These are phyloP conservation scores for Fraxinus greggii DNA, from an alignment of 305 asterid species.

Conservation along the genomic window DNA sequence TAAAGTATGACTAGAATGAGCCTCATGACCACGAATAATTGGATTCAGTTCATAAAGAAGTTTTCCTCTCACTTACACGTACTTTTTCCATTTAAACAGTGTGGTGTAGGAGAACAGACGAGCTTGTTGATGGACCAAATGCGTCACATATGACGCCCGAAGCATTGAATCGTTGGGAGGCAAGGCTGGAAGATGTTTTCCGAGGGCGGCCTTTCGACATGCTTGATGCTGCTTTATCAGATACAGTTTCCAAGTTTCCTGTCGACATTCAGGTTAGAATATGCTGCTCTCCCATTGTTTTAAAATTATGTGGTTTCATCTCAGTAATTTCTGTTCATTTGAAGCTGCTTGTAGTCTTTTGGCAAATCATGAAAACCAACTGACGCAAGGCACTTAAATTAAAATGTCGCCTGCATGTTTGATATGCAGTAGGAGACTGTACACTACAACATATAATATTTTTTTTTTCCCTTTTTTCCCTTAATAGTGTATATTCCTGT, in stretches of 20 bases:
- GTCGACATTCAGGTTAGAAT: slow-evolving; percentile 84
- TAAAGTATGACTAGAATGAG: neutral
- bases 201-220: slow-evolving; percentile 81
- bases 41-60: neutral
- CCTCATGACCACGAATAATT: neutral
- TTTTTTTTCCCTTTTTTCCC: neutral
- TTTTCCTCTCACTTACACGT: neutral
- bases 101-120: slow-evolving; percentile 97
- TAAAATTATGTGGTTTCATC: neutral
- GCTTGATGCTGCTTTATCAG: slow-evolving; percentile 95
- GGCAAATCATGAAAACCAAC: neutral
- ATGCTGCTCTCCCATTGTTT: neutral
- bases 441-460: neutral
- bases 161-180: slow-evolving; percentile 90
- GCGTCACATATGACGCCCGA: slow-evolving; percentile 88
- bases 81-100: slow-evolving; percentile 40
- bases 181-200: slow-evolving; percentile 78
- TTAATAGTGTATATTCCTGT: neutral
- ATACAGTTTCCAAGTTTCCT: slow-evolving; percentile 71
- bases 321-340: neutral
- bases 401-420: neutral
- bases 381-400: neutral
- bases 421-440: neutral
- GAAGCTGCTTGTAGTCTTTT: neutral
- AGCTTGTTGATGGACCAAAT: slow-evolving; percentile 96